Percentiles rank a stretch among this genome's conserved stretches.
phyloP scores from a whole-genome alignment of 2,329 filamentous ascomycete genomes.

The Metarhizium rileyi region DNA sequence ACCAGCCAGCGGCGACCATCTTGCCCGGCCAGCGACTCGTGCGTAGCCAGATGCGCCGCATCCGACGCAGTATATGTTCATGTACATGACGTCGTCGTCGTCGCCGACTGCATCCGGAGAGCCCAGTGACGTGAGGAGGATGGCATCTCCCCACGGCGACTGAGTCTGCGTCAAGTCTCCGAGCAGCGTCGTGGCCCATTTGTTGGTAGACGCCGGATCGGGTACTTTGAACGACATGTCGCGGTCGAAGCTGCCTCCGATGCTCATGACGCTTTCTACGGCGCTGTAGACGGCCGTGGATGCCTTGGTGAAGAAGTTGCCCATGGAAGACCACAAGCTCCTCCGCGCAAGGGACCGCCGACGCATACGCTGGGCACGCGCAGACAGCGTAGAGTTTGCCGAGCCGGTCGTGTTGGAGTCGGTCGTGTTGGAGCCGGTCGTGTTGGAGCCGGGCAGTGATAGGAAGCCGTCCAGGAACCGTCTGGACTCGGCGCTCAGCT shows the following conservation, averaged over 20 bases:
- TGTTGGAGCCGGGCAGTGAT: background rate
- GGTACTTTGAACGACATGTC: conserved; percentile 14
- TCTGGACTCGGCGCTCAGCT: conserved; percentile 8
- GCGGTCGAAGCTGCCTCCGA: conserved; percentile 9
- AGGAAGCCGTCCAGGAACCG: conserved; percentile 7
- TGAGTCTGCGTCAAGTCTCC: background rate
- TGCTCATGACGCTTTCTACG: conserved; percentile 1
- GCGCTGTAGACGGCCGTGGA: background rate
- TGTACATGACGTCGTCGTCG: background rate
- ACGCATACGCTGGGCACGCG: background rate
- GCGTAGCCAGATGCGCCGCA: conserved; percentile 4
- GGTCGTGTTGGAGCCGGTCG: background rate
- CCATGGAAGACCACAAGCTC: conserved; percentile 3
- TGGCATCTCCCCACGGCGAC: conserved; percentile 4
- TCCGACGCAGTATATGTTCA: conserved; percentile 6
- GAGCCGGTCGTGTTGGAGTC: background rate
- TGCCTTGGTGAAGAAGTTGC: background rate
- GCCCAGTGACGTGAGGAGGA: conserved; percentile 3
- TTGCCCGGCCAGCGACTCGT: conserved; percentile 3
- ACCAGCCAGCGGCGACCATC: conserved; percentile 7
- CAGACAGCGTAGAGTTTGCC: background rate
- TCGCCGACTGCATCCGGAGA: background rate
- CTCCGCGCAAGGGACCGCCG: conserved; percentile 5
- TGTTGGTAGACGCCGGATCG: conserved; percentile 2
- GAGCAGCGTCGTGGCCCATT: background rate